Evolutionary conservation across 768 basidiomycete genomes (phyloP).

Genomic region (Tricholoma bakamatsutake): DNA sequence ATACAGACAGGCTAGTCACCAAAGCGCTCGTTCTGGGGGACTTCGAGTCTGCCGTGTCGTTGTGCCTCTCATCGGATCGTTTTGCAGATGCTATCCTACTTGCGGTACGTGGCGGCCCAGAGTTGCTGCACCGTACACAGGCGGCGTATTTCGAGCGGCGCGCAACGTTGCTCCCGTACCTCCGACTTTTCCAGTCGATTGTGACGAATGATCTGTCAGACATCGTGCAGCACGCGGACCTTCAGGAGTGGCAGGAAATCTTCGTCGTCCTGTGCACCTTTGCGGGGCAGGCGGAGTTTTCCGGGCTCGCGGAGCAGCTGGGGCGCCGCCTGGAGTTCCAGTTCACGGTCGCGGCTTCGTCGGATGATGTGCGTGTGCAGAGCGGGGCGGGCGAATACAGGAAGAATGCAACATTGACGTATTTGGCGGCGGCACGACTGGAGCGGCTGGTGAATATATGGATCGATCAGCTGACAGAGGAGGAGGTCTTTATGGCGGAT

Average conservation of each 20-base stretch:
- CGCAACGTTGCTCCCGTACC: constrained; percentile 72
- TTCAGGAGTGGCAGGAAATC: constrained; percentile 93
- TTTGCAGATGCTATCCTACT: constrained; percentile 94
- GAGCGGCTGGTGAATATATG: constrained; percentile 89
- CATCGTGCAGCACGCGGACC: constrained; percentile 93
- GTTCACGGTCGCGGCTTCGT: constrained; percentile 50
- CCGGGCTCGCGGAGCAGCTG: constrained; percentile 84
- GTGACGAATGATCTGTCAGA: constrained; percentile 89
- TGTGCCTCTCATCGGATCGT: constrained; percentile 84
- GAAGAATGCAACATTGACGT: constrained; percentile 89
- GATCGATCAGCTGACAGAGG: constrained; percentile 85
- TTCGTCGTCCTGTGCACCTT: constrained; percentile 97
- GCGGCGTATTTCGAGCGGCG: constrained; percentile 89
- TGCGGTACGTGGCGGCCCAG: constrained; percentile 85
- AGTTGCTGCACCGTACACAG: constrained; percentile 82
- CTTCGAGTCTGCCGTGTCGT: constrained; percentile 84
- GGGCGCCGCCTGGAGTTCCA: constrained; percentile 88
- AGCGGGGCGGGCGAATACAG: constrained; percentile 48
- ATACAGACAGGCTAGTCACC: constrained; percentile 83
- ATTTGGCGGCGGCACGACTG: constrained; percentile 83
- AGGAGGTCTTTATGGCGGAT: constrained; percentile 42
- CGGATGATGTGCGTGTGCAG: constrained; percentile 37
- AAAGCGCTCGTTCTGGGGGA: constrained; percentile 95
- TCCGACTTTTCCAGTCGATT: constrained; percentile 92
- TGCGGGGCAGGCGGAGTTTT: constrained; percentile 78